phyloP scores from a whole-genome alignment of 78 protist species.

The Salpingoeca rosetta region DNA sequence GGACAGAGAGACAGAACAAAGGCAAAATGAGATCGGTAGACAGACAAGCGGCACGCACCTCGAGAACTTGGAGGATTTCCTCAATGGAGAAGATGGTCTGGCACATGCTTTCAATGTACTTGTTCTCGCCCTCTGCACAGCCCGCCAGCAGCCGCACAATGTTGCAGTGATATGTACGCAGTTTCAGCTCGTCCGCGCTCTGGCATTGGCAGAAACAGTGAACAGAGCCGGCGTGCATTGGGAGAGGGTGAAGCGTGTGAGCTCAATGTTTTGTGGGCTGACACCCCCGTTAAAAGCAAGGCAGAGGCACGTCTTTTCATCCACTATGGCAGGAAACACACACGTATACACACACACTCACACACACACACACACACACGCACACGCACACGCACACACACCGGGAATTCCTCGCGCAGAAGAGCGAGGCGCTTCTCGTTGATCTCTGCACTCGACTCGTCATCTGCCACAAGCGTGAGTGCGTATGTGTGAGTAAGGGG shows the following conservation, averaged over 20 bases:
- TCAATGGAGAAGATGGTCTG: constrained; percentile 4
- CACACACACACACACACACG: too few species aligned
- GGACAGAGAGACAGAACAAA: too few species aligned
- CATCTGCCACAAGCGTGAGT: not conserved
- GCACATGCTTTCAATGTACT: not conserved
- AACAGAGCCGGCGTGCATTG: too few species aligned
- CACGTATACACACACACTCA: not conserved
- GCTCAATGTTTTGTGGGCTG: too few species aligned
- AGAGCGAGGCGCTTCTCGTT: not conserved
- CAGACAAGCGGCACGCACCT: not conserved
- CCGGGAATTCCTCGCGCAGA: not conserved
- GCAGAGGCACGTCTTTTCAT: too few species aligned
- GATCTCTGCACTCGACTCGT: not conserved
- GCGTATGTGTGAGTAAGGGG: too few species aligned
- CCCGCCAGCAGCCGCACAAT: not conserved
- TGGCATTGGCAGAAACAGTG: not conserved
- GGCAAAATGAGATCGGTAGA: too few species aligned
- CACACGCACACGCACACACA: not conserved
- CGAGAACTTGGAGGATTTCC: not conserved
- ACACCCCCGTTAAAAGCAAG: too few species aligned
- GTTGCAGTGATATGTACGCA: not conserved
- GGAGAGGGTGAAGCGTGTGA: too few species aligned
- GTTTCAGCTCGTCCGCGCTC: not conserved
- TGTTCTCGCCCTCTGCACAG: constrained; percentile 10
- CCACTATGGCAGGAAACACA: not conserved